Conservation (phyloP, 192 early-diverging fungal genomes). For the Linderina pennispora region DNA sequence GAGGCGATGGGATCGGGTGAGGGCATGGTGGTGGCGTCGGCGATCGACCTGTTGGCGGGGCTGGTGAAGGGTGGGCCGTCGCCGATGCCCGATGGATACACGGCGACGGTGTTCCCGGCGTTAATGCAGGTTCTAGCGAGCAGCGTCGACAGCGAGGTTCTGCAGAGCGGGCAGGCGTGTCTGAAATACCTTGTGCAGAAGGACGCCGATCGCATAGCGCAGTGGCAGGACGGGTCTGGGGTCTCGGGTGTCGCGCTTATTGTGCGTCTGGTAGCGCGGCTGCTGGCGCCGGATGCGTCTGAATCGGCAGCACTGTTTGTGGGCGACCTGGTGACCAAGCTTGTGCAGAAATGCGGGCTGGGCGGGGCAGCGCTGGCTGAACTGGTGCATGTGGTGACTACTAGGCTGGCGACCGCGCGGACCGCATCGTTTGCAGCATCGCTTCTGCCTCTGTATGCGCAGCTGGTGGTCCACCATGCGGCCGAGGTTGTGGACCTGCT, state of each 20-base stretch:
- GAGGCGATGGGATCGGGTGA: slow-evolving; percentile 50
- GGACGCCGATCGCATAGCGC: slow-evolving; percentile 62
- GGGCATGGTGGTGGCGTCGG: slow-evolving; percentile 31
- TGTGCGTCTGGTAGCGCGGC: slow-evolving; percentile 72
- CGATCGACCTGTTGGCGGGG: slow-evolving; percentile 67
- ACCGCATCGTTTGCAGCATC: slow-evolving; percentile 81
- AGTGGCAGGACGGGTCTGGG: slow-evolving; percentile 55
- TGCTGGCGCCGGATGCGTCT: slow-evolving; percentile 65
- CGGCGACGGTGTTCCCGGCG: slow-evolving; percentile 70
- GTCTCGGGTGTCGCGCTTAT: slow-evolving; percentile 72
- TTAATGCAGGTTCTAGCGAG: slow-evolving; percentile 69
- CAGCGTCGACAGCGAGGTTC: slow-evolving; percentile 66
- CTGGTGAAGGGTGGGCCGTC: slow-evolving; percentile 66
- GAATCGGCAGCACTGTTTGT: slow-evolving; percentile 85
- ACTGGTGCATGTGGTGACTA: slow-evolving; percentile 69
- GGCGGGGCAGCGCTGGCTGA: slow-evolving; percentile 51
- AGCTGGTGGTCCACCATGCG: slow-evolving; percentile 66
- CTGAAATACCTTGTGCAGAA: slow-evolving; percentile 75
- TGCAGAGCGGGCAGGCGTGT: slow-evolving; percentile 87
- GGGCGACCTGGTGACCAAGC: slow-evolving; percentile 79
- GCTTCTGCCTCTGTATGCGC: slow-evolving; percentile 80
- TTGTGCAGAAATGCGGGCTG: slow-evolving; percentile 69
- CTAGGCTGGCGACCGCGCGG: slow-evolving; percentile 64
- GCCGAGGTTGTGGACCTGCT: slow-evolving; percentile 73
- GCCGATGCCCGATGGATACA: slow-evolving; percentile 65